Conservation (phyloP, 805 yeast genomes). For the Pichia scutulata region DNA sequence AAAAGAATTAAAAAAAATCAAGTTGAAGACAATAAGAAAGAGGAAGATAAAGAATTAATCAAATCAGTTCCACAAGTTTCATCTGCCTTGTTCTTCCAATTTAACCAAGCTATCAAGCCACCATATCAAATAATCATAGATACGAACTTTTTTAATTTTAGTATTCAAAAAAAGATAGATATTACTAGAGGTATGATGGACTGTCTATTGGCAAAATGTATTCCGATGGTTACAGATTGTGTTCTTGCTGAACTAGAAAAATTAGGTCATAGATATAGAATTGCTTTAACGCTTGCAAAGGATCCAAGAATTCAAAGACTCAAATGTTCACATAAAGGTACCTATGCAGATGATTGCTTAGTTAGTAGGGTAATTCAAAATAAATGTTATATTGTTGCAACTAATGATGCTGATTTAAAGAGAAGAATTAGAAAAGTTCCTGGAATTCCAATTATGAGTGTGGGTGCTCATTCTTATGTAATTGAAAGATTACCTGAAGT, state of each 20-base stretch:
- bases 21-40: slow-evolving; percentile 29
- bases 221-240: slow-evolving; percentile 93
- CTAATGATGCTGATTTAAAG: slow-evolving; percentile 95
- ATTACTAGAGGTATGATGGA: slow-evolving; percentile 97
- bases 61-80: slow-evolving; percentile 86
- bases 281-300: slow-evolving; percentile 85
- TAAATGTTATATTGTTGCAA: slow-evolving; percentile 94
- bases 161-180: slow-evolving; percentile 93
- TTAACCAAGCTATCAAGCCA: slow-evolving; percentile 90
- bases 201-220: slow-evolving; percentile 86
- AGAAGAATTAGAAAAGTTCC: slow-evolving; percentile 93
- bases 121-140: slow-evolving; percentile 95
- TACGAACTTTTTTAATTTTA: slow-evolving; percentile 94
- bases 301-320: slow-evolving; percentile 87
- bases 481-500: slow-evolving; percentile 94
- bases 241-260: slow-evolving; percentile 97
- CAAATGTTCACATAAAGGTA: slow-evolving; percentile 88
- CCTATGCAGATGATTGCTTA: slow-evolving; percentile 96
- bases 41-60: slow-evolving; percentile 71
- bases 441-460: slow-evolving; percentile 95
- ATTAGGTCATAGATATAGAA: slow-evolving; percentile 88
- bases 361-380: slow-evolving; percentile 92
- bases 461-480: slow-evolving; percentile 86
- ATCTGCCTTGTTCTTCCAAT: slow-evolving; percentile 90
- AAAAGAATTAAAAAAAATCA: slow-evolving; percentile 46